Evolutionary conservation across 2,329 filamentous ascomycete species (phyloP), one percentile per base, ranked within the genome.

Genomic region (Talaromyces sp.): DNA sequence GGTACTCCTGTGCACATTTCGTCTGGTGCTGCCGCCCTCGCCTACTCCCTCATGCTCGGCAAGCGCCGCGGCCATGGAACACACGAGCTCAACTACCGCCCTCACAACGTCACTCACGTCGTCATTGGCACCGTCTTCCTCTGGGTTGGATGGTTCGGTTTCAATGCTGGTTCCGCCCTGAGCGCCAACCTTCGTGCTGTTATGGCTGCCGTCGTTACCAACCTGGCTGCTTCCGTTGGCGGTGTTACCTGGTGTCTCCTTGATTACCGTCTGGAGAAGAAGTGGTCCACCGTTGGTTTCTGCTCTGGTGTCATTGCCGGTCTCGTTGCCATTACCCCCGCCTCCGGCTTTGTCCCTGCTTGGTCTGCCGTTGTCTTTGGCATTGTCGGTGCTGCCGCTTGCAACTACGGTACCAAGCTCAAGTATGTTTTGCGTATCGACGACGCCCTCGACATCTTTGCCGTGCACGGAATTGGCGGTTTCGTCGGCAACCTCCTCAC

Each of bases 91-190:
- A 96, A 96, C 78, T 96, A 93, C 76, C 89, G 92, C 56, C 92
- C 92, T 10, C 92, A 96, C 80, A 96, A 96, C 69, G 91, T 96
- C 53, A 95, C 91, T 4, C 90, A 96, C 73, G 92, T 96, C 67
- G 91, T 96, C 57, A 89, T 96, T 59, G 92, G 92, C 31, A 96
- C 92, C 3, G 91, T 96, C 53, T 96, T 96, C 78, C 86, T 96
- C 17, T 96, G 92, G 91, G 89, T 96, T 17, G 92, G 92, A 58
- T 96, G 91, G 92, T 96, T 96, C 70, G 92, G 92, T 54, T 96
- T 96, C 85, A 96, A 96, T 69, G 91, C 90, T 55, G 91, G 91
- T 65, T 92, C 89, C 17, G 91, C 91, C 14, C 80, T 95, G 59
- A 82, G 87, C 55, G 91, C 91, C 56, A 96, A 95, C 74, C 76